Conservation (phyloP, 2,329 filamentous ascomycete species). For the Elsinoe perseae region DNA sequence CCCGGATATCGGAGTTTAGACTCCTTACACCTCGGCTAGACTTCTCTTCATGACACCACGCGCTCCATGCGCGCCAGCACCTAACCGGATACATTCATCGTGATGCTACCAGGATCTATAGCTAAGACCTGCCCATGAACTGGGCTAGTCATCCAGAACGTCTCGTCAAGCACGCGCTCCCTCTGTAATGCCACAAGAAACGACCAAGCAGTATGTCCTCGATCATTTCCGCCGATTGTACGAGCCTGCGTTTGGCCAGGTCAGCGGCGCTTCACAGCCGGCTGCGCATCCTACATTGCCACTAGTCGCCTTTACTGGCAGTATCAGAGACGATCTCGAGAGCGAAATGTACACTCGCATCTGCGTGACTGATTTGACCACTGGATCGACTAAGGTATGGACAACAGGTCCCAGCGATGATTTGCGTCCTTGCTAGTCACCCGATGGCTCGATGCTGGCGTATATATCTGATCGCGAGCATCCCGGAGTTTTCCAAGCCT, state of each 20-base stretch:
- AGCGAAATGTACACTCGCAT: not conserved
- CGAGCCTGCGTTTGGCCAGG: not conserved
- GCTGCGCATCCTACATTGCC: not conserved
- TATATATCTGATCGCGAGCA: not conserved
- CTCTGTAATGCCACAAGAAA: no score
- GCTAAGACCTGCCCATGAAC: no score
- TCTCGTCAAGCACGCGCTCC: no score
- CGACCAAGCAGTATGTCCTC: not conserved
- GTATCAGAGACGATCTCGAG: not conserved
- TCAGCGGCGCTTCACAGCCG: not conserved
- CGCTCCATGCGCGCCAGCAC: not conserved
- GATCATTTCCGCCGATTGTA: not conserved
- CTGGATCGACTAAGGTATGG: not conserved
- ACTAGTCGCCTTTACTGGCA: not conserved
- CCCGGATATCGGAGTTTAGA: slow-evolving; percentile 1
- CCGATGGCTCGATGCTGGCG: not conserved
- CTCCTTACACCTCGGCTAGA: not conserved
- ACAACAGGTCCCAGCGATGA: not conserved
- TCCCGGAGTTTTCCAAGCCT: not conserved
- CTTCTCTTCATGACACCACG: not conserved
- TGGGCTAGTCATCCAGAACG: not conserved
- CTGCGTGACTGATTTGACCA: not conserved
- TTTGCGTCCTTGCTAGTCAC: not conserved
- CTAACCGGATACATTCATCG: not conserved
- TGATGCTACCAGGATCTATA: not conserved